phyloP scores from a whole-genome alignment of 2,329 filamentous ascomycete genomes.

The Rhynchosporium graminicola region DNA sequence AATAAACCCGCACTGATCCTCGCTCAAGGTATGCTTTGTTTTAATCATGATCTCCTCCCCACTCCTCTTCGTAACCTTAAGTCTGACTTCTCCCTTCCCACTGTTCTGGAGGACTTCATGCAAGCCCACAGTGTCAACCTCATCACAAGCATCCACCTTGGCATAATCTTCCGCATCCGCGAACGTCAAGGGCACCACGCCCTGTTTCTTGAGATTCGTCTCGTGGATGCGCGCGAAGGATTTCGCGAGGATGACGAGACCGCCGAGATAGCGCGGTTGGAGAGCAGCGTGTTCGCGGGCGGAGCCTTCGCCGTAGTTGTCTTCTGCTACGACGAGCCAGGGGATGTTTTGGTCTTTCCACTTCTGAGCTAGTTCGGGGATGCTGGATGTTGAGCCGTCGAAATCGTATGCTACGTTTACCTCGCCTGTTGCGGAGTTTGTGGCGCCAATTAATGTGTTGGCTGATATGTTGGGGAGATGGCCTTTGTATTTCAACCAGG shows the following conservation, averaged over 20 bases:
- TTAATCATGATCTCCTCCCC: constrained; percentile 70
- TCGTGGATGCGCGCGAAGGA: constrained; percentile 91
- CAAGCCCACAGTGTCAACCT: constrained; percentile 79
- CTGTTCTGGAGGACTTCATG: constrained; percentile 77
- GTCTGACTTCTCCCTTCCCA: constrained; percentile 73
- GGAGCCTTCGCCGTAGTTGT: constrained; percentile 94
- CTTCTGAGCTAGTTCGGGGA: constrained; percentile 80
- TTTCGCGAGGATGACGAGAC: constrained; percentile 80
- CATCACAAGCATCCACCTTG: constrained; percentile 77
- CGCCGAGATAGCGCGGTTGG: constrained; percentile 88
- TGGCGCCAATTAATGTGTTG: constrained; percentile 94
- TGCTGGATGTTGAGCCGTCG: constrained; percentile 71
- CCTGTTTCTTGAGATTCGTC: constrained; percentile 96
- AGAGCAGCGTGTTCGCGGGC: constrained; percentile 88
- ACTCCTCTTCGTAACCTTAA: constrained; percentile 62
- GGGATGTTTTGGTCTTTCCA: constrained; percentile 76
- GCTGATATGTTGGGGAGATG: constrained; percentile 96
- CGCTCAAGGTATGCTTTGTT: constrained; percentile 84
- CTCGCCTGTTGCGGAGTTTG: constrained; percentile 89
- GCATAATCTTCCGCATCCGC: constrained; percentile 87
- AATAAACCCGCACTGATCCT: constrained; percentile 90
- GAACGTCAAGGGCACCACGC: constrained; percentile 91
- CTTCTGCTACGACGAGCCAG: constrained; percentile 95
- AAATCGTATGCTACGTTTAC: constrained; percentile 91
- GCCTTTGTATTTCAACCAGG: constrained; percentile 99